Base-by-base conservation (phyloP, 345 rosid species). In the Ceriops decandra region DNA sequence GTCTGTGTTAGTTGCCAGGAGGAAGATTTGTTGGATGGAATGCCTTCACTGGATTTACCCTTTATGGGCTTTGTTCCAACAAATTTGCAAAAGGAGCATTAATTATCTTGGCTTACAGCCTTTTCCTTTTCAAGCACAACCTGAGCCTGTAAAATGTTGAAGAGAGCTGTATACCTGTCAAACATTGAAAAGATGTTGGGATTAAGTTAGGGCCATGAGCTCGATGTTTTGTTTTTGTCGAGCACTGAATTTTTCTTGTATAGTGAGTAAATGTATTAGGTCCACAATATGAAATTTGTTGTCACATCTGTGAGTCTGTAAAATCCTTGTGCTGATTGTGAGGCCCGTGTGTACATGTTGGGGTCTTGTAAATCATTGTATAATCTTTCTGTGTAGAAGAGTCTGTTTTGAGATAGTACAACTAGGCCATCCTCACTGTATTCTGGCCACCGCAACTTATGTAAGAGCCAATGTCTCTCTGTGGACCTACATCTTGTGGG, bases 11-110 rank as follows among this genome's bases (percentile, higher is more conserved):
- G 63, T 76, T 76, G 68, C 68, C 69, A 51, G 68, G 76, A 76
- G 79, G 77, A 81, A 76, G 82, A 68, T 76, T 53, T 69, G 80
- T 80, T 74, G 73, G 75, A 69, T 76, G 77, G 61, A 76, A 79
- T 81, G 81, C 74, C 68, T 70, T 78, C 84, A 54, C 72, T 78
- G 61, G 68, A 70, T 69, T 72, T 36, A 38, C 33, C 16, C 67
- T 52, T 63, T 75, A 66, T 61, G 73, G 74, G 69, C 72, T 69
- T 74, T 82, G 81, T 66, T 68, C 79, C 75, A 73, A 77, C 74
- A 76, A 82, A 72, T 78, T 57, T 78, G 74, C 69, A 68, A 77
- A 42, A 71, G 73, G 75, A 76, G 73, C 59, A 68, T 52, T 60
- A 67, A 71, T 22, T 63, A 47, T 60, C 65, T 70, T 73, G 64